Evolutionary conservation across 1,139 yeast genomes (phyloP), one percentile per base, ranked within the genome.

Genomic region (Yamadazyma conglobata): DNA sequence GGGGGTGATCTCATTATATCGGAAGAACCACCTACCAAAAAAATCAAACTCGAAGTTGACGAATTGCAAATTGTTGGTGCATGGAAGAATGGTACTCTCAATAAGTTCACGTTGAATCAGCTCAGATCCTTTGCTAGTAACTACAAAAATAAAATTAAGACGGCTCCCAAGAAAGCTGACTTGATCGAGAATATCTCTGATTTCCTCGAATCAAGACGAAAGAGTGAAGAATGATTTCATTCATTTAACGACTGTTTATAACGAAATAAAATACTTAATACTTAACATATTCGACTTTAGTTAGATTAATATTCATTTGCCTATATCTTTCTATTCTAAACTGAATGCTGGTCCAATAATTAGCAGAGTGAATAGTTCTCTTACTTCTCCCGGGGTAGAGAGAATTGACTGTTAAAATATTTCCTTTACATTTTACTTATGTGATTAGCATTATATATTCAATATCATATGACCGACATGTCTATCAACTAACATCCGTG

Each of bases 161-260:
- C 44, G 19, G 76, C 65, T 0, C 44, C 54, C 2, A 64, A 53
- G 33, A 73, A 71, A 44, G 60, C 48, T 11, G 77, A 63, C 20
- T 46, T 71, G 46, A 56, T 73, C 18, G 60, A 56, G 8, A 70
- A 63, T 38, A 68, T 73, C 11, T 39, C 24, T 9, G 29, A 18
- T 4, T 51, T 40, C 31, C 39, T 52, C 19, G 43, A 46, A 20
- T 34, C 47, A 6, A 34, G 47, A 24, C 24, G 24, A n/a, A n/a
- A n/a, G n/a, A n/a, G n/a, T n/a, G n/a, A n/a, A n/a, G n/a, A n/a
- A n/a, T n/a, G n/a, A n/a, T n/a, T n/a, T n/a, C n/a, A n/a, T n/a
- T n/a, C n/a, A n/a, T n/a, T n/a, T n/a, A n/a, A n/a, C n/a, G n/a
- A n/a, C n/a, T n/a, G n/a, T n/a, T n/a, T n/a, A n/a, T n/a, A n/a